These are phyloP conservation scores for Aspergillus ibericus DNA, from an alignment of 2,329 filamentous ascomycete species.

Conservation along the genomic window DNA sequence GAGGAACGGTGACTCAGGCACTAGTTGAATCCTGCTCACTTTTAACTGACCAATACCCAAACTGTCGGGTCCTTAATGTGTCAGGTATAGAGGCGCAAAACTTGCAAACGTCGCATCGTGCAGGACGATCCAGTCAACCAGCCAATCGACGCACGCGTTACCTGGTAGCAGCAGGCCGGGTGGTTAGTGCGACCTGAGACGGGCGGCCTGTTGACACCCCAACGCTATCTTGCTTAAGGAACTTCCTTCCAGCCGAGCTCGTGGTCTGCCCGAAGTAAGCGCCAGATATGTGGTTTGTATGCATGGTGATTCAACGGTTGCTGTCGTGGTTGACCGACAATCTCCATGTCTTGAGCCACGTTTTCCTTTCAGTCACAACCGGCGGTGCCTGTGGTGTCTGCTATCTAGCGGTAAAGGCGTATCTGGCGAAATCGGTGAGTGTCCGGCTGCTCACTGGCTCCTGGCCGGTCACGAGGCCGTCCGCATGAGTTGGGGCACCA, in stretches of 20 bases:
- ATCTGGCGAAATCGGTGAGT: neutral
- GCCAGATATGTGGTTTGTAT: neutral
- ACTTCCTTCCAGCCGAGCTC: neutral
- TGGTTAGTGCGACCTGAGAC: neutral
- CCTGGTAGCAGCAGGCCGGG: neutral
- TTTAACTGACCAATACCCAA: neutral
- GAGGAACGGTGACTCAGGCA: neutral
- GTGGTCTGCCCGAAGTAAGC: constrained; percentile 6
- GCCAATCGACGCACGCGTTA: neutral
- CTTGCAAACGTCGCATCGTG: neutral
- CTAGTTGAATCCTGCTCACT: neutral
- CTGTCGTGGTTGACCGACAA: constrained; percentile 11
- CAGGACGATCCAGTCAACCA: neutral
- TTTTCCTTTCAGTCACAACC: neutral
- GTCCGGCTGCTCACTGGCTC: neutral
- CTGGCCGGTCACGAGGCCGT: neutral
- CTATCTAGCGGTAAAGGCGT: constrained; percentile 1
- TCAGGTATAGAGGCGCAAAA: neutral
- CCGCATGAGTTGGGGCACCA: neutral
- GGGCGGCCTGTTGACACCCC: neutral
- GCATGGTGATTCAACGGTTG: constrained; percentile 4
- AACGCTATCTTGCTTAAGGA: neutral
- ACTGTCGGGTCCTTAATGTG: neutral
- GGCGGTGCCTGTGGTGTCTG: neutral
- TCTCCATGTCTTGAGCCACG: constrained; percentile 16